Evolutionary conservation across 805 yeast genomes (phyloP).

Genomic region (Maudiozyma saulgeensis): DNA sequence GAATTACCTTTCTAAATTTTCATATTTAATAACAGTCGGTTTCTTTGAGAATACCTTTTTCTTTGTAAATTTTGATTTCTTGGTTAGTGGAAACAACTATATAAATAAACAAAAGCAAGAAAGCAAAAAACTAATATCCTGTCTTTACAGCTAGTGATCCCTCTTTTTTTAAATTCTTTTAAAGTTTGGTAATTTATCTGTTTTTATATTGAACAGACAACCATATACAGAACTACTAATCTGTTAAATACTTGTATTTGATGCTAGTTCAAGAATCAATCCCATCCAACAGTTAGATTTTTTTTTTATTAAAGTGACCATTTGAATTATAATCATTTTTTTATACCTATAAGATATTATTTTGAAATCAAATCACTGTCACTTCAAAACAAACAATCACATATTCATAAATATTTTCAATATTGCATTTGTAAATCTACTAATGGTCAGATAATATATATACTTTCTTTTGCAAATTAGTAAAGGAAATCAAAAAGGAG

Average conservation of each 20-base stretch:
- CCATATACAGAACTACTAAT: neutral
- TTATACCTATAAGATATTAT: neutral
- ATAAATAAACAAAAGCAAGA: too few species aligned
- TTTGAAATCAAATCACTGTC: neutral
- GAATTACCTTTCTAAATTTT: too few species aligned
- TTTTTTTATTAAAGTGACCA: neutral
- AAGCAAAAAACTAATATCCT: too few species aligned
- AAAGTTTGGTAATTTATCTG: neutral
- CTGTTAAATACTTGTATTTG: neutral
- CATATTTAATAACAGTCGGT: too few species aligned
- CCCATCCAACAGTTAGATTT: neutral
- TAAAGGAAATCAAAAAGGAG: neutral
- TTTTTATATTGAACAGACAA: neutral
- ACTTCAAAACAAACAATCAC: neutral
- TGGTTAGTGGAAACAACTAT: too few species aligned
- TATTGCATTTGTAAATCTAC: neutral
- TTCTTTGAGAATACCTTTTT: too few species aligned
- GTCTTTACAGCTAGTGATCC: too few species aligned
- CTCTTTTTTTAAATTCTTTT: neutral
- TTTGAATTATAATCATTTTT: too few species aligned
- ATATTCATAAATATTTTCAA: neutral
- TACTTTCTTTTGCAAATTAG: slow-evolving; percentile 1
- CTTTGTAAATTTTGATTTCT: too few species aligned
- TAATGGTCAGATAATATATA: neutral
- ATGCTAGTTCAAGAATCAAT: neutral